phyloP scores from a whole-genome alignment of 371 early-diverging fungal genomes.

The Syncephalastrum sp. region DNA sequence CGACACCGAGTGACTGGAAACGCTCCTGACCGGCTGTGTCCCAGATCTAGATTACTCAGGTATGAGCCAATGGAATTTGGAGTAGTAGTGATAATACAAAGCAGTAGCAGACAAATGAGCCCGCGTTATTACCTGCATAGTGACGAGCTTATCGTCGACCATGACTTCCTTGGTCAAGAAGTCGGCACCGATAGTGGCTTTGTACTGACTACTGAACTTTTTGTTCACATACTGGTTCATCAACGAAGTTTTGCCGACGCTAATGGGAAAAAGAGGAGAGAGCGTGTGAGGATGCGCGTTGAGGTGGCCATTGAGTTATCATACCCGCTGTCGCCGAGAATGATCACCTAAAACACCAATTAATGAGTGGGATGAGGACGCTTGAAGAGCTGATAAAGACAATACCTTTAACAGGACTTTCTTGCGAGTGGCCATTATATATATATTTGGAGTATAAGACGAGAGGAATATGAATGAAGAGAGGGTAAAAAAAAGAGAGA shows the following conservation, averaged over 20 bases:
- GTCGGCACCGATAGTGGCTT: constrained; percentile 99
- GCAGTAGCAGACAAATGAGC: neutral
- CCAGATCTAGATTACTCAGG: constrained; percentile 65
- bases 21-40: constrained; percentile 97
- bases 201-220: constrained; percentile 98
- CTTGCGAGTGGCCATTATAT: constrained; percentile 48
- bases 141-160: constrained; percentile 84
- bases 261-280: constrained; percentile 15
- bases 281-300: constrained; percentile 2
- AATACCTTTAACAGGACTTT: constrained; percentile 61
- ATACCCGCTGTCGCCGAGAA: constrained; percentile 90
- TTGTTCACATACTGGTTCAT: constrained; percentile 99
- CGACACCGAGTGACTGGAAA: constrained; percentile 97
- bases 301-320: constrained; percentile 6
- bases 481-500: neutral
- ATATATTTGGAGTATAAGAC: neutral
- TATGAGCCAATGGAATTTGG: neutral
- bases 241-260: constrained; percentile 95
- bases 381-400: neutral
- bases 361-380: neutral
- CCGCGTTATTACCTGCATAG: constrained; percentile 77
- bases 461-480: constrained; percentile 1
- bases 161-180: constrained; percentile 98
- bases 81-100: neutral
- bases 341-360: constrained; percentile 69